Conservation (phyloP, 2,329 filamentous ascomycete genomes). For the Chaetomiaceae sp. region DNA sequence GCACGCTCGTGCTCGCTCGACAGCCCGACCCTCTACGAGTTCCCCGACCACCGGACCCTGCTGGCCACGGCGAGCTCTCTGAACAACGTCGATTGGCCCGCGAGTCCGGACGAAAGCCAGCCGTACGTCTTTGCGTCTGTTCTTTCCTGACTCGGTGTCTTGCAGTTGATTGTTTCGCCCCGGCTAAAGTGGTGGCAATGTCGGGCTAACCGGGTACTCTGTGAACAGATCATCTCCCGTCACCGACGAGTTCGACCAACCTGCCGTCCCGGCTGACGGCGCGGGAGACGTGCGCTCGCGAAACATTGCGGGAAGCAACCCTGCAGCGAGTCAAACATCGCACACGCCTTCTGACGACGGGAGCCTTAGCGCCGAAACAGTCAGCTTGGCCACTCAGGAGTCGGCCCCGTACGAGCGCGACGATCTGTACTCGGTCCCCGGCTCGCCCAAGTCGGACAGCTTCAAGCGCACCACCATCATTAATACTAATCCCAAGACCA, state of each 20-base stretch:
- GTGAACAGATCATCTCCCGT: constrained; percentile 25
- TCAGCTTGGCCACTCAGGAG: constrained; percentile 33
- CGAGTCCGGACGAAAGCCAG: constrained; percentile 25
- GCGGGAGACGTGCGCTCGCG: constrained; percentile 30
- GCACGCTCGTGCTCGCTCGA: constrained; percentile 53
- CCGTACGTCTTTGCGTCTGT: too few relatives aligned
- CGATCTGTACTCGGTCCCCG: constrained; percentile 27
- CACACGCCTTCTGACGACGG: constrained; percentile 43
- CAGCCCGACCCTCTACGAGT: constrained; percentile 60
- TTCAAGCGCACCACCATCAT: constrained; percentile 32
- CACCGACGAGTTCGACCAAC: constrained; percentile 20
- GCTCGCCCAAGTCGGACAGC: constrained; percentile 19
- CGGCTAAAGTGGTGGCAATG: constrained; percentile 24
- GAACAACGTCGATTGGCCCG: constrained; percentile 21
- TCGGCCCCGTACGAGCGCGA: constrained; percentile 30
- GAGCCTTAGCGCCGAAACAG: constrained; percentile 40
- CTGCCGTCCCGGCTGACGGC: constrained; percentile 18
- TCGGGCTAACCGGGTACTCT: constrained; percentile 19
- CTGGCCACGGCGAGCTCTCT: constrained; percentile 13
- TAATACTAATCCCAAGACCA: constrained; percentile 34
- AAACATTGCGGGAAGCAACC: constrained; percentile 40
- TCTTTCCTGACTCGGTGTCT: constrained; percentile 16
- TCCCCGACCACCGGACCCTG: constrained; percentile 33
- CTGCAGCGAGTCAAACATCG: constrained; percentile 42
- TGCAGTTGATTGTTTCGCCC: neutral